Base-by-base conservation (phyloP, 208 protist genomes). In the Acanthamoeba divionensis region DNA sequence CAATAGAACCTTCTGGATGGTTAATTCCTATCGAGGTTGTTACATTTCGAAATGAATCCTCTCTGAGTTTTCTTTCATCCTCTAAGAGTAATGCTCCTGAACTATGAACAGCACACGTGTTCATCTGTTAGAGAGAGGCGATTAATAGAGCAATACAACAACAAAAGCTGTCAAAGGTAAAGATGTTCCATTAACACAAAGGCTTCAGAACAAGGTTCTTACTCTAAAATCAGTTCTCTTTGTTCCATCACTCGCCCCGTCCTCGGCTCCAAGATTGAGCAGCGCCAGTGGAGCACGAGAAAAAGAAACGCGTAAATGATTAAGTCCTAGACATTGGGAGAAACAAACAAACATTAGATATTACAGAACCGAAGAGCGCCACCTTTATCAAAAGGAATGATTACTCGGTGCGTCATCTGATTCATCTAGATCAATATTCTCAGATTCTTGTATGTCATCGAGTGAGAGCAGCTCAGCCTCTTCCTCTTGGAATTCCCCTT, bases 401-500 rank as follows among this genome's bases (percentile, higher is more conserved):
- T n/a, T n/a, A 67, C 26, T n/a, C 29, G 60, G 15, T 31, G 7
- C 45, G 50, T 55, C 50, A 18, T 31, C 50, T 15, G 57, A 55
- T 38, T 89, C 80, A 18, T 57, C 80, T 10, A 94, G 36, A 48
- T 93, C 89, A 60, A 92, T 91, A 29, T 91, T 55, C 26, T 62
- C 75, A 2, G 62, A 31, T 45, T 89, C 79, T n/a, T 79, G 31
- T 36, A 93, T 86, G 90, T 93, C 90, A 41, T 95, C 93, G 10
- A 95, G 89, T 4, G 87, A 36, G 36, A 94, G 55, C 47, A 95
- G 94, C 48, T 94, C 92, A 31, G 88, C 54, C n/a, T 93, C 93
- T 75, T 86, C n/a, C 29, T 57, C 65, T 10, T 69, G 45, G 38
- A 91, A 91, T 7, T 48, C 45, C 2, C 50, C 57, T 33, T 89